A percentile compares a stretch with the other conserved stretches of the same genome.
These are phyloP conservation scores for Lasiodiplodia sp. DNA, from an alignment of 2,329 filamentous ascomycete species.

Conservation along the genomic window DNA sequence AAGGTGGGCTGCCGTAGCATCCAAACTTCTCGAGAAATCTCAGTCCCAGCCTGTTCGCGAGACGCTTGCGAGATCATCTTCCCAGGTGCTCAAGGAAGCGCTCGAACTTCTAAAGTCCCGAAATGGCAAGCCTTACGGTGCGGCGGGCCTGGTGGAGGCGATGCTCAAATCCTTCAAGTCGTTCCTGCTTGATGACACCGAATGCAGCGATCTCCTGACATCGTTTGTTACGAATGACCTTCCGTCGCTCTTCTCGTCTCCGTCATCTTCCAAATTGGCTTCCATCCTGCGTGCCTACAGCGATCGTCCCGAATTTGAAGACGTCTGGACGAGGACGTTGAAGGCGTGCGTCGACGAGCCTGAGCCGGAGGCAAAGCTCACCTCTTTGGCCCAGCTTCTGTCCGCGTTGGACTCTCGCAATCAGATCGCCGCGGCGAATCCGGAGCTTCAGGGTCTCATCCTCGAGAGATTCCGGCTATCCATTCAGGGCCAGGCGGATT, in stretches of 20 bases:
- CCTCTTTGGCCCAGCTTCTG: constrained; percentile 43
- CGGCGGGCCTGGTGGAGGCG: constrained; percentile 64
- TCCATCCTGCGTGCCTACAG: constrained; percentile 65
- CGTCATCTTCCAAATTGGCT: constrained; percentile 72
- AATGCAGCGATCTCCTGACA: constrained; percentile 51
- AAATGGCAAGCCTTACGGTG: constrained; percentile 73
- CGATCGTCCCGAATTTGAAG: constrained; percentile 40
- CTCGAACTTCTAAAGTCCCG: constrained; percentile 59
- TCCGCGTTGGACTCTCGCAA: constrained; percentile 48
- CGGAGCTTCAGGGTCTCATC: constrained; percentile 47
- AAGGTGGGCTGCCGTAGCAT: constrained; percentile 66
- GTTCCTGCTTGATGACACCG: constrained; percentile 49
- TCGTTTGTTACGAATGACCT: constrained; percentile 64
- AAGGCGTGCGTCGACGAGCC: constrained; percentile 39
- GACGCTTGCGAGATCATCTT: constrained; percentile 45
- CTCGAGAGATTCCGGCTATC: constrained; percentile 40
- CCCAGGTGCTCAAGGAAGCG: constrained; percentile 57
- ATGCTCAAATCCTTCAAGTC: constrained; percentile 55
- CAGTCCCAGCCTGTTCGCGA: constrained; percentile 9
- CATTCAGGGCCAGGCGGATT: constrained; percentile 43
- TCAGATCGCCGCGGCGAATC: constrained; percentile 44
- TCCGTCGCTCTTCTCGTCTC: constrained; percentile 68
- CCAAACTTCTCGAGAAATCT: constrained; percentile 35
- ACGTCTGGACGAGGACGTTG: constrained; percentile 42
- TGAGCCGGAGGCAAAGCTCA: constrained; percentile 40